Percentiles rank a stretch among this genome's conserved stretches.
phyloP scores from a whole-genome alignment of 176 grass and related monocot genomes.

The Bromus sterilis region DNA sequence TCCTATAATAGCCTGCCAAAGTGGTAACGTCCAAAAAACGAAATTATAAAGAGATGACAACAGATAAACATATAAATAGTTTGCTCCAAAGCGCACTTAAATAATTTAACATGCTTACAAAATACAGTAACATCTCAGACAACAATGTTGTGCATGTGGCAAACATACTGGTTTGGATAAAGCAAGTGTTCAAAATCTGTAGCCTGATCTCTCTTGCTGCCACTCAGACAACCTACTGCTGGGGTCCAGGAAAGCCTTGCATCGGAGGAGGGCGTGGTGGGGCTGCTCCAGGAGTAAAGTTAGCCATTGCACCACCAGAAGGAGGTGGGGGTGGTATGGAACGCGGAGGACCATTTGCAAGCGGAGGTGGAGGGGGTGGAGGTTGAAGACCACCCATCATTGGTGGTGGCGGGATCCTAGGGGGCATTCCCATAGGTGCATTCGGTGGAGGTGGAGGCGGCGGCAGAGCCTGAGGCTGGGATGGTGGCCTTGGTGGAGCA shows the following conservation, averaged over 20 bases:
- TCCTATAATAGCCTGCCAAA: background rate
- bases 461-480: conserved; percentile 58
- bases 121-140: background rate
- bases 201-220: background rate
- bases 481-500: conserved; percentile 54
- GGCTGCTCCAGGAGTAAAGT: conserved; percentile 48
- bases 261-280: conserved; percentile 47
- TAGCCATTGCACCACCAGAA: conserved; percentile 39
- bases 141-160: background rate
- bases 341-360: conserved; percentile 64
- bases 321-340: conserved; percentile 65
- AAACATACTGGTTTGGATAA: conserved; percentile 3
- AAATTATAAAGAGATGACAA: background rate
- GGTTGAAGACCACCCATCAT: conserved; percentile 20
- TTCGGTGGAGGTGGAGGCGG: conserved; percentile 48
- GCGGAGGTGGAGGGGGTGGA: conserved; percentile 56
- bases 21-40: background rate
- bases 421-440: conserved; percentile 51
- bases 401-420: conserved; percentile 62
- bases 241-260: conserved; percentile 57
- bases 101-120: background rate
- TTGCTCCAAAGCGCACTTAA: background rate
- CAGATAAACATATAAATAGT: background rate
- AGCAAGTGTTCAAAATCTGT: background rate
- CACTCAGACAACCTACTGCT: conserved; percentile 19